These are phyloP conservation scores for Echria macrotheca DNA, from an alignment of 495 filamentous ascomycete species.

Conservation along the genomic window DNA sequence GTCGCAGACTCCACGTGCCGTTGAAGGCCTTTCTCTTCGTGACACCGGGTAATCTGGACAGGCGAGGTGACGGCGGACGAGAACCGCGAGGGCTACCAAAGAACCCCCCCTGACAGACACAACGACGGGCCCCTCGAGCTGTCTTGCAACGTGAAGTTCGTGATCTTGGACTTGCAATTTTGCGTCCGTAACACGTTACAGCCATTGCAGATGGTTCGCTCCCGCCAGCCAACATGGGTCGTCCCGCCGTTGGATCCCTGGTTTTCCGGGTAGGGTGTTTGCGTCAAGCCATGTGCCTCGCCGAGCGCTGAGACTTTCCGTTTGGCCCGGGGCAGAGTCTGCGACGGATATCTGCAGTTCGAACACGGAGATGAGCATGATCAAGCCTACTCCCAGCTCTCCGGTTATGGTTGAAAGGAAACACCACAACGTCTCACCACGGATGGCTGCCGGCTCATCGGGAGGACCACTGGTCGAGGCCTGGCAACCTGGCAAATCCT, in stretches of 20 bases:
- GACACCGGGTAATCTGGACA: too few species aligned
- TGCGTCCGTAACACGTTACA: constrained; percentile 11
- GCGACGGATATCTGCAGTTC: constrained; percentile 24
- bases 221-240: background rate
- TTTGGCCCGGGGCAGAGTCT: constrained; percentile 13
- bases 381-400: constrained; percentile 20
- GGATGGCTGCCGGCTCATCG: background rate
- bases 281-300: constrained; percentile 24
- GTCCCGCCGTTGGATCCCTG: background rate
- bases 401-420: constrained; percentile 22
- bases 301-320: constrained; percentile 14
- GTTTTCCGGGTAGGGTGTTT: constrained; percentile 14
- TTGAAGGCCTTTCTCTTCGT: too few species aligned
- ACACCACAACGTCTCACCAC: background rate
- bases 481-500: background rate
- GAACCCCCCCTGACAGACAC: too few species aligned
- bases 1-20: too few species aligned
- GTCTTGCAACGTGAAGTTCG: too few species aligned
- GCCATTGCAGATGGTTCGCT: background rate
- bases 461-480: constrained; percentile 3
- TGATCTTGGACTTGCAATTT: constrained; percentile 3
- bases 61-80: too few species aligned
- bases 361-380: constrained; percentile 24
- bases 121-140: too few species aligned
- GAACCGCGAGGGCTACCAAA: too few species aligned